phyloP scores from a whole-genome alignment of 2,329 filamentous ascomycete species.

The Trichoderma sp. region DNA sequence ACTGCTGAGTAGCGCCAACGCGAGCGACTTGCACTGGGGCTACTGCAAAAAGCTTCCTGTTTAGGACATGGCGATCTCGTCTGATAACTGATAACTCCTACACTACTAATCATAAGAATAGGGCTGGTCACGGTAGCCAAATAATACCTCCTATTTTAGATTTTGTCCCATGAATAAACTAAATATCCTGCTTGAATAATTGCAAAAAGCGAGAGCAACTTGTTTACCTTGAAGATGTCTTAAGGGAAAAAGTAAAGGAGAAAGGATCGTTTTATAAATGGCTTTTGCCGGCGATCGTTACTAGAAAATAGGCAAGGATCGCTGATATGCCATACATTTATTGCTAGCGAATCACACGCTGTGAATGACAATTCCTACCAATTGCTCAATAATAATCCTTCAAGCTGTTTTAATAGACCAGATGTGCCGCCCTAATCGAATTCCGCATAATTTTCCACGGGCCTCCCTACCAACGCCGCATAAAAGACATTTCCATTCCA shows the following conservation, averaged over 20 bases:
- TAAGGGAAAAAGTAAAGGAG: not conserved
- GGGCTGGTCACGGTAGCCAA: too few species aligned
- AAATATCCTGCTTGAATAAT: too few species aligned
- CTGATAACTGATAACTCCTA: too few species aligned
- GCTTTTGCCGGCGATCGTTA: too few species aligned
- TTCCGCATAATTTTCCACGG: not conserved
- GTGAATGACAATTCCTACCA: not conserved
- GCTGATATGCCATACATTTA: not conserved
- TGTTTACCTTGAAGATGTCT: not conserved
- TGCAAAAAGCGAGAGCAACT: too few species aligned
- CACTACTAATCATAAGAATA: too few species aligned
- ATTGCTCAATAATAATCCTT: not conserved
- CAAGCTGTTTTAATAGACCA: not conserved
- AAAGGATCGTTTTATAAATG: too few species aligned
- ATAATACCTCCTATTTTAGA: too few species aligned
- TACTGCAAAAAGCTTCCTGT: not conserved
- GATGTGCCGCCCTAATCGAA: constrained; percentile 5
- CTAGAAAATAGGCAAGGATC: not conserved
- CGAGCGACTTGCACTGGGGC: not conserved
- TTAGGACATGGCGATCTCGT: too few species aligned
- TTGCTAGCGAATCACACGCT: not conserved
- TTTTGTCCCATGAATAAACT: too few species aligned
- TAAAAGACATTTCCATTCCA: not conserved
- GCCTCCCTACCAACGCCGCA: constrained; percentile 14
- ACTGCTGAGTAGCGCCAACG: not conserved